These are phyloP conservation scores for Sugiyamaella neomexicana DNA, from an alignment of 1,139 yeast genomes.

Conservation along the genomic window DNA sequence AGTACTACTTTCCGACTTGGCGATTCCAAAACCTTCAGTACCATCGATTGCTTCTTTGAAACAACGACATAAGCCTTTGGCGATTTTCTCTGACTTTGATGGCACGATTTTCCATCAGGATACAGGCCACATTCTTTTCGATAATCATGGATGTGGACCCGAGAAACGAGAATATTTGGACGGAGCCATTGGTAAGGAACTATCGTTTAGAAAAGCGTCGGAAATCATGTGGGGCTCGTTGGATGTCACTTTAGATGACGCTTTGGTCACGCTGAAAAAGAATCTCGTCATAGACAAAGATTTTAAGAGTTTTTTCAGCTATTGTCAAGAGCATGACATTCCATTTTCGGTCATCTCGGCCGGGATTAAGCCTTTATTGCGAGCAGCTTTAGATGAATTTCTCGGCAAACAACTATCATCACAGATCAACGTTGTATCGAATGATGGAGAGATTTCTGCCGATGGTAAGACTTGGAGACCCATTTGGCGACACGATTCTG, in stretches of 20 bases:
- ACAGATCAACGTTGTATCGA: slow-evolving; percentile 60
- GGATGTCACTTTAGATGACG: slow-evolving; percentile 50
- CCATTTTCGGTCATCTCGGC: slow-evolving; percentile 65
- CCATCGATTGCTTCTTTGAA: slow-evolving; percentile 35
- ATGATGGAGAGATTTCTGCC: slow-evolving; percentile 51
- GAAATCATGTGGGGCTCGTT: slow-evolving; percentile 49
- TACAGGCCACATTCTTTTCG: slow-evolving; percentile 49
- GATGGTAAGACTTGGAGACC: slow-evolving; percentile 55
- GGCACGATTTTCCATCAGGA: slow-evolving; percentile 49
- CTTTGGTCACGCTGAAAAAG: slow-evolving; percentile 53
- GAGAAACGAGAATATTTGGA: slow-evolving; percentile 43
- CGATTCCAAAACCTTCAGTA: slow-evolving; percentile 37
- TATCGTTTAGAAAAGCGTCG: slow-evolving; percentile 45
- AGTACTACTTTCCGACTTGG: slow-evolving; percentile 28
- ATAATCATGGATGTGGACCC: slow-evolving; percentile 46
- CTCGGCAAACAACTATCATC: slow-evolving; percentile 57
- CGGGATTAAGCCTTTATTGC: slow-evolving; percentile 64
- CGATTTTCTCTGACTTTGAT: slow-evolving; percentile 47
- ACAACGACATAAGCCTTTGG: slow-evolving; percentile 38
- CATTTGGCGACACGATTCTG: slow-evolving; percentile 58
- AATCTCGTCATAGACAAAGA: slow-evolving; percentile 61
- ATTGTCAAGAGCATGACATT: slow-evolving; percentile 51
- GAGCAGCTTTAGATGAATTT: slow-evolving; percentile 57
- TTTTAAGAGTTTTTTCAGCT: slow-evolving; percentile 56
- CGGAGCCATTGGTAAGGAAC: slow-evolving; percentile 41